These are phyloP conservation scores for Scleroderma citrinum DNA, from an alignment of 768 basidiomycete genomes.

Conservation along the genomic window DNA sequence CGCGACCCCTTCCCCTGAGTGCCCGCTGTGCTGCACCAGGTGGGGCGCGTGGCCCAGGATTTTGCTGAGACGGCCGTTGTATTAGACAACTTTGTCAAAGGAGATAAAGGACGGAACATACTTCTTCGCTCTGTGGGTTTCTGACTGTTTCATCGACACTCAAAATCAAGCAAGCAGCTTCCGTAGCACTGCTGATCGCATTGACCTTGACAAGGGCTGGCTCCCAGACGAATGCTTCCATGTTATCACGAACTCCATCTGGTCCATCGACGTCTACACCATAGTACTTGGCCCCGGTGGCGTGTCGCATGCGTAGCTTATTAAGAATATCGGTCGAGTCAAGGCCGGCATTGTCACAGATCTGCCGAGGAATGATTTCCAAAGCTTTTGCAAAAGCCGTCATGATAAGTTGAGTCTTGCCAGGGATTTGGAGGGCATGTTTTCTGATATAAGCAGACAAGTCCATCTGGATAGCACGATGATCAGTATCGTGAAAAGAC, in stretches of 20 bases:
- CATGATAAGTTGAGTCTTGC: constrained; percentile 91
- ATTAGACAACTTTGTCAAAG: constrained; percentile 14
- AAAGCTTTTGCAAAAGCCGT: constrained; percentile 95
- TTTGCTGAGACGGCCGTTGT: constrained; percentile 43
- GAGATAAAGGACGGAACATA: constrained; percentile 35
- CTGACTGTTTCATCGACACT: constrained; percentile 97
- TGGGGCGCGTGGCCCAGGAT: constrained; percentile 82
- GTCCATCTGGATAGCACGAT: constrained; percentile 72
- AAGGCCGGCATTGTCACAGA: constrained; percentile 96
- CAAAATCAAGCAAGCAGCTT: constrained; percentile 93
- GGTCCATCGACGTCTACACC: constrained; percentile 92
- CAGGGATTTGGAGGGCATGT: constrained; percentile 87
- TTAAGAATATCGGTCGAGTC: constrained; percentile 97
- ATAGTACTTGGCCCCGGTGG: constrained; percentile 80
- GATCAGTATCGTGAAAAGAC: not conserved
- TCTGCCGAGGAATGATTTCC: constrained; percentile 96
- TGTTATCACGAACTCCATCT: constrained; percentile 89
- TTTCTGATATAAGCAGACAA: constrained; percentile 91
- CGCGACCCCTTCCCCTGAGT: constrained; percentile 81
- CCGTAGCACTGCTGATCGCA: constrained; percentile 90
- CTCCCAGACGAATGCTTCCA: constrained; percentile 99
- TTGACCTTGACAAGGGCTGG: constrained; percentile 93
- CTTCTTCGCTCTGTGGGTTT: constrained; percentile 91
- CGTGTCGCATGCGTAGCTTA: constrained; percentile 95
- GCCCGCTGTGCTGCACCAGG: constrained; percentile 89